Conservation (phyloP, 2,329 filamentous ascomycete genomes). For the Capronia epimyces region DNA sequence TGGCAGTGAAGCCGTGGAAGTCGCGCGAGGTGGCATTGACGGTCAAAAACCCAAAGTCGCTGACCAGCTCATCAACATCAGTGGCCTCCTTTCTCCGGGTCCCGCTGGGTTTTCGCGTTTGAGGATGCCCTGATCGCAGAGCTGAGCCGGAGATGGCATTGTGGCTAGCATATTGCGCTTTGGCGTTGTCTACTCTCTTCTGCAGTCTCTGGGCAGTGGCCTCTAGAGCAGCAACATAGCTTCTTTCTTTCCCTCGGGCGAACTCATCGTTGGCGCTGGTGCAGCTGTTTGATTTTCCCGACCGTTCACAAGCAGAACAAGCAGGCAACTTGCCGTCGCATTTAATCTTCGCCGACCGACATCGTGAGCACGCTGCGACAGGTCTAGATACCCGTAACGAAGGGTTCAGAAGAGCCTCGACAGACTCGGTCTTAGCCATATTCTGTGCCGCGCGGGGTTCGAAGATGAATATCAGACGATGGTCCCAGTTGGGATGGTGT, state of each 20-base stretch:
- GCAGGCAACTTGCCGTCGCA: constrained; percentile 95
- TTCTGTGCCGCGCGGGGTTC: not conserved
- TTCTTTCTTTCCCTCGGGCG: constrained; percentile 88
- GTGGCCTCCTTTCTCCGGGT: constrained; percentile 63
- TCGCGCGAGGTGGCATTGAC: constrained; percentile 93
- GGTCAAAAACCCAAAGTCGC: constrained; percentile 88
- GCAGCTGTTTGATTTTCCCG: constrained; percentile 78
- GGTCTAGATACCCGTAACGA: constrained; percentile 69
- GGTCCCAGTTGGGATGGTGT: no score
- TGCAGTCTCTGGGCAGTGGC: constrained; percentile 83
- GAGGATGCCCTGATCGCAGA: constrained; percentile 31
- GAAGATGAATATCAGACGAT: not conserved
- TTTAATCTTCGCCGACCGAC: constrained; percentile 91
- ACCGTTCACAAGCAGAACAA: constrained; percentile 91
- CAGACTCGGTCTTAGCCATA: constrained; percentile 27
- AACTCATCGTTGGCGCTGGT: constrained; percentile 95
- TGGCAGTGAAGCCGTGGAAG: constrained; percentile 80
- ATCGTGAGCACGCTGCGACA: constrained; percentile 73
- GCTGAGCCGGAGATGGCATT: constrained; percentile 35
- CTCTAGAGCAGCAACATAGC: constrained; percentile 94
- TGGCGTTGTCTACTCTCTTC: constrained; percentile 56
- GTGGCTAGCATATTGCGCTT: constrained; percentile 47
- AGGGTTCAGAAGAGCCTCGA: constrained; percentile 38
- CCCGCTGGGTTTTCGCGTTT: constrained; percentile 32
- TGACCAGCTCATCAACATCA: constrained; percentile 85